phyloP scores from a whole-genome alignment of 768 basidiomycete species.

The Boletus pseudo-olivaceus region DNA sequence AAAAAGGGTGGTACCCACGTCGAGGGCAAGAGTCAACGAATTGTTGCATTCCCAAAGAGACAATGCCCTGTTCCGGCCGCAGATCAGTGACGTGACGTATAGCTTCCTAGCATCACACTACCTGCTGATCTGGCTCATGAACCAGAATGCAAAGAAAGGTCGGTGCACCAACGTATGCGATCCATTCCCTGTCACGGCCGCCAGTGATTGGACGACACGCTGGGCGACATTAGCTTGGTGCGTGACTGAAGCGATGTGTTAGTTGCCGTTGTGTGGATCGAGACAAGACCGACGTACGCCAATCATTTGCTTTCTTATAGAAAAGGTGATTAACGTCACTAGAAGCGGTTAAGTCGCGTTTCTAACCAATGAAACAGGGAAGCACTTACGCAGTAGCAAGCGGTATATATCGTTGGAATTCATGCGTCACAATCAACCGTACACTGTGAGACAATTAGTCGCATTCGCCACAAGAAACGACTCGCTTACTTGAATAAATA shows the following conservation, averaged over 20 bases:
- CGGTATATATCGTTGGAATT: slow-evolving; percentile 63
- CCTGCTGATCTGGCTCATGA: slow-evolving; percentile 68
- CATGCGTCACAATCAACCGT: slow-evolving; percentile 66
- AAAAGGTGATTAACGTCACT: slow-evolving; percentile 46
- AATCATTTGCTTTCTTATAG: slow-evolving; percentile 60
- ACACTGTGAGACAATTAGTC: slow-evolving; percentile 39
- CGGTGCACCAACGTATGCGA: slow-evolving; percentile 48
- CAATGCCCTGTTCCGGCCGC: slow-evolving; percentile 40
- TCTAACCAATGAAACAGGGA: not conserved
- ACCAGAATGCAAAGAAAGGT: slow-evolving; percentile 73
- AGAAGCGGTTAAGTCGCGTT: slow-evolving; percentile 1
- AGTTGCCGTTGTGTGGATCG: slow-evolving; percentile 6
- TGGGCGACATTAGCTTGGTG: slow-evolving; percentile 61
- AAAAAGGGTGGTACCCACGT: slow-evolving; percentile 59
- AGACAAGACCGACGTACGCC: slow-evolving; percentile 46
- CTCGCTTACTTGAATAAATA: slow-evolving; percentile 69
- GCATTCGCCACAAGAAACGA: not conserved
- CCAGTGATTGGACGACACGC: slow-evolving; percentile 56
- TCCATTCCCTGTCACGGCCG: slow-evolving; percentile 53
- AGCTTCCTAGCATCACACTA: slow-evolving; percentile 20
- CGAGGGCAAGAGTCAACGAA: slow-evolving; percentile 54
- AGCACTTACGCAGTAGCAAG: slow-evolving; percentile 49
- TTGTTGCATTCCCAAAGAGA: slow-evolving; percentile 60
- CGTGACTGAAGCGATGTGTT: slow-evolving; percentile 39
- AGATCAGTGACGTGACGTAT: slow-evolving; percentile 12